These are phyloP conservation scores for Solanum pimpinellifolium DNA, from an alignment of 257 asterid genomes.

Conservation along the genomic window DNA sequence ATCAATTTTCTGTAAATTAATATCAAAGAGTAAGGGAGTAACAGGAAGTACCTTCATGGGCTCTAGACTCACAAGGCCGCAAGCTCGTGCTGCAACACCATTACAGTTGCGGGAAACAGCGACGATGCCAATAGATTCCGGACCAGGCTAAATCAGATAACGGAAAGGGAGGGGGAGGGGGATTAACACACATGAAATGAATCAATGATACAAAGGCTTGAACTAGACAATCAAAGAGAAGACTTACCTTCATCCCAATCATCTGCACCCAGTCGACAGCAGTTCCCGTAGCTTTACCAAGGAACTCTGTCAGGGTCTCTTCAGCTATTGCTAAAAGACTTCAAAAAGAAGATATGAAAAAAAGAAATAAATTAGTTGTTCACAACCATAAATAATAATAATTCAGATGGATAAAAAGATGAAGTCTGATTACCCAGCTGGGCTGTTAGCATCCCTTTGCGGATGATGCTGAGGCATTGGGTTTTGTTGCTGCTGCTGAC, in stretches of 20 bases:
- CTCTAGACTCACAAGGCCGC: slow-evolving; percentile 98
- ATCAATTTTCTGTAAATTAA: background rate
- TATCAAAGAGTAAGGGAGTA: background rate
- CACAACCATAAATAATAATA: background rate
- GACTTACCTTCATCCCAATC: slow-evolving; percentile 98
- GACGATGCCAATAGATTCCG: slow-evolving; percentile 99
- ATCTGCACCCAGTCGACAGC: slow-evolving; percentile 99
- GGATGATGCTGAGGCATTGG: slow-evolving; percentile 88
- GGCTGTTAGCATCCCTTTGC: slow-evolving; percentile 83
- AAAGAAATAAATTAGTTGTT: background rate
- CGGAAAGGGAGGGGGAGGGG: background rate
- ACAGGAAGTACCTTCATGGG: slow-evolving; percentile 73
- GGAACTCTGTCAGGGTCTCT: slow-evolving; percentile 99
- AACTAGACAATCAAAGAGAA: background rate
- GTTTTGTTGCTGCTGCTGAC: slow-evolving; percentile 78
- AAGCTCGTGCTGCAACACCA: slow-evolving; percentile 99
- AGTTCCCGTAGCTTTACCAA: slow-evolving; percentile 98
- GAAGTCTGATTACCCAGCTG: slow-evolving; percentile 71
- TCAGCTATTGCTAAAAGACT: slow-evolving; percentile 96
- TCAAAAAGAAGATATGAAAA: background rate
- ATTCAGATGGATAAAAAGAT: background rate
- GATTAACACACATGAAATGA: background rate
- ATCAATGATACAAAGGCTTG: background rate
- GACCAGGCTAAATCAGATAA: slow-evolving; percentile 76
- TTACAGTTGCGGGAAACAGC: slow-evolving; percentile 95